Base-by-base conservation (phyloP, 148 eudicot genomes). In the Camellia japonica region DNA sequence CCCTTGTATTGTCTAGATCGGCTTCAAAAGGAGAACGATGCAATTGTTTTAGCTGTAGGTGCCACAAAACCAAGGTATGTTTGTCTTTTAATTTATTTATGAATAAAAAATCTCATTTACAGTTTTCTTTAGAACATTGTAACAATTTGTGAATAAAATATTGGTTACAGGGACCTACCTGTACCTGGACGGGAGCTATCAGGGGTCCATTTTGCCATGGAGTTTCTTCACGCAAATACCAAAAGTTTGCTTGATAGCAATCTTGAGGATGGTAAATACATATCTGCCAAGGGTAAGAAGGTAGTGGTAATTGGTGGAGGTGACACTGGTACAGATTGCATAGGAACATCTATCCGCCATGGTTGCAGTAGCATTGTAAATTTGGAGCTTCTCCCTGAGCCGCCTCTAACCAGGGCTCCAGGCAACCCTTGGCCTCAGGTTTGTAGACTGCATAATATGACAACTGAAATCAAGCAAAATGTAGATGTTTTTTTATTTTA, bases 341-440 rank as follows among this genome's bases (percentile, higher is more conserved):
- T 96, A 51, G 99, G 95, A 20, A 96, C 99, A 38, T 94, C 99
- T 30, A 90, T 96, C 79, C 89, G 99, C 51, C 99, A 96, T 83
- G 99, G 98, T 71, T 96, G 99, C 85, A 89, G 79, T 54, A 81
- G 85, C 82, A 59, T 96, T 42, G 78, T 92, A 13, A 96, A 96
- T 82, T 79, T 96, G 78, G 99, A 96, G 90, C 93, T 96, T 82
- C 97, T 96, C 38, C 94, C 99, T 15, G 83, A 91, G 89, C 99
- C 97, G 60, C 99, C 99, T 43, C 86, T 70, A 68, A 86, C 94
- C 2, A 85, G 99, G 82, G 98, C 98, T 80, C 90, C 98, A 0
- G 99, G 97, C 76, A 96, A 96, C 75, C 99, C 99, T 71, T 96
- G 99, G 99, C 99, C 99, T 30, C 99, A 96, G 99, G 99, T 94